Evolutionary conservation across 345 rosid species (phyloP), one percentile per base, ranked within the genome.

Genomic region (Ricinus communis): DNA sequence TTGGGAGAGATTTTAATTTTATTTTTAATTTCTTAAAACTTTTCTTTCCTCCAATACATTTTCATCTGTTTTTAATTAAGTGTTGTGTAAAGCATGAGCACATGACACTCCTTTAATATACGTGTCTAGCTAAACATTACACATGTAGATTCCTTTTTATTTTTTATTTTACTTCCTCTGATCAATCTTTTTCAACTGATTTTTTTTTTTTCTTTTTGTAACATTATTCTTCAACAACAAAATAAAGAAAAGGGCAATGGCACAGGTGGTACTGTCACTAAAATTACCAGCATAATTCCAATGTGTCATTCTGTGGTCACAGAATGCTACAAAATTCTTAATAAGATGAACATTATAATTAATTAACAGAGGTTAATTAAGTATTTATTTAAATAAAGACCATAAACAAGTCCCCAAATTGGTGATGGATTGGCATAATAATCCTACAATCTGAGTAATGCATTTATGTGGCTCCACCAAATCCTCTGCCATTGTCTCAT

Each of bases 401-500:
- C 47, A 3, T 8, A 43, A 43, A 43, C 13, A 43, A 43, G 47
- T 43, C 11, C n/a, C n/a, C 47, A 43, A 52, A 52, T 49, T 49
- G 13, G 4, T 52, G 25, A 51, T 19, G 55, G 55, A 60, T 58
- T 58, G 30, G 74, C 69, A 72, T n/a, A n/a, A n/a, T n/a, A n/a
- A n/a, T 74, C 41, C 60, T 65, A 69, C 75, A 75, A 78, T 71
- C 45, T 56, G 74, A 77, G 74, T 40, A 73, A 76, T 51, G 86
- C 84, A 88, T 81, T 84, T 57, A 82, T 45, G 79, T 77, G 89
- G 87, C 85, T 82, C 85, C 87, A 81, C 86, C 89, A 85, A 83
- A 86, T 85, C 86, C 86, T 70, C 87, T 73, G 83, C 83, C 81
- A 73, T 66, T 85, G 86, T 82, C 86, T 86, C 86, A 80, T 85